Conservation (phyloP, 805 yeast species). For the Candida sphagnicola region DNA sequence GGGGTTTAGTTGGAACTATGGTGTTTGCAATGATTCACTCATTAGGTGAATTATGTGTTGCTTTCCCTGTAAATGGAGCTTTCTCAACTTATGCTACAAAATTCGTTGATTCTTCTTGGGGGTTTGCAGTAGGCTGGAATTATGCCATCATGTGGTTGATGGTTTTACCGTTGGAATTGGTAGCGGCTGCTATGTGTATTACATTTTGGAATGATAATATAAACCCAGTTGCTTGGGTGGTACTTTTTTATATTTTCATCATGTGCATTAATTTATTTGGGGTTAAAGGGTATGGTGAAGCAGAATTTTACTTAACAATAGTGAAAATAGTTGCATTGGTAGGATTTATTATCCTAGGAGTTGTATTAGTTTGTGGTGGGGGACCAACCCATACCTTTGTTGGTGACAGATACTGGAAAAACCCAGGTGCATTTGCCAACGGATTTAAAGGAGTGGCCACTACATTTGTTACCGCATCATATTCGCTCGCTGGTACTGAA, state of each 20-base stretch:
- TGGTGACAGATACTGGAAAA: slow-evolving; percentile 28
- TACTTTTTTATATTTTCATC: slow-evolving; percentile 28
- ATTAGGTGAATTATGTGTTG: slow-evolving; percentile 64
- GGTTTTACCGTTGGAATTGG: slow-evolving; percentile 34
- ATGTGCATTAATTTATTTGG: slow-evolving; percentile 29
- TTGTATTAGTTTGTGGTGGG: slow-evolving; percentile 34
- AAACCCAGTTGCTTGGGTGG: slow-evolving; percentile 38
- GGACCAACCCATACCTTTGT: slow-evolving; percentile 35
- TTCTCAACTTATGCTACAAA: slow-evolving; percentile 36
- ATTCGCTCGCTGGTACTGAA: slow-evolving; percentile 34
- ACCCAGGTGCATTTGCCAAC: slow-evolving; percentile 31
- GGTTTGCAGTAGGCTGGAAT: slow-evolving; percentile 38
- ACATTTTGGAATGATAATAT: slow-evolving; percentile 29
- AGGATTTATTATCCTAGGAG: slow-evolving; percentile 34
- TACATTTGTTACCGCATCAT: slow-evolving; percentile 35
- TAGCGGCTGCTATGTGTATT: slow-evolving; percentile 36
- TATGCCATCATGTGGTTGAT: slow-evolving; percentile 37
- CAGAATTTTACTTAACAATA: slow-evolving; percentile 28
- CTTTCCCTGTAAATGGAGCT: slow-evolving; percentile 36
- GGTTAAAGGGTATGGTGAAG: slow-evolving; percentile 36
- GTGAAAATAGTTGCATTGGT: slow-evolving; percentile 32
- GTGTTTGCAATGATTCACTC: slow-evolving; percentile 57
- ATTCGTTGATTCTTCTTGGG: slow-evolving; percentile 37
- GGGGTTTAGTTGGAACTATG: slow-evolving; percentile 53
- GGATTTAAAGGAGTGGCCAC: slow-evolving; percentile 38